Conservation (phyloP, 805 yeast species). For the Saturnispora gosingensis region DNA sequence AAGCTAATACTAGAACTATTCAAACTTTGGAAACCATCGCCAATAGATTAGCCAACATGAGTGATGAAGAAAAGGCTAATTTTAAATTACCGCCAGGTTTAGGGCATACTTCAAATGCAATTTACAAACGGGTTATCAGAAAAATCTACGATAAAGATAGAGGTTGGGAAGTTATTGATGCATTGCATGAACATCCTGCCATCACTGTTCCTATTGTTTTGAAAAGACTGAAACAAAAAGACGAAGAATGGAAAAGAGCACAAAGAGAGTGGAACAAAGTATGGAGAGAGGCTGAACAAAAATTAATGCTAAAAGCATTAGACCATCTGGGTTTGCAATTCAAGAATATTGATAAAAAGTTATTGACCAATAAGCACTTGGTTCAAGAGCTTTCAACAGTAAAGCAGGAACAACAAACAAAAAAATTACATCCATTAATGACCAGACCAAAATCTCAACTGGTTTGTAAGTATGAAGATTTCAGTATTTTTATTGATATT, state of each 20-base stretch:
- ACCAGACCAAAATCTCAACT: conserved; percentile 73
- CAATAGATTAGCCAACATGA: conserved; percentile 86
- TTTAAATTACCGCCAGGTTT: conserved; percentile 89
- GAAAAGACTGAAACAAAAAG: conserved; percentile 90
- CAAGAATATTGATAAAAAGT: conserved; percentile 92
- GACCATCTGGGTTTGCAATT: conserved; percentile 95
- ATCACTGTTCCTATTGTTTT: conserved; percentile 90
- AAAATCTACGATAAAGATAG: conserved; percentile 90
- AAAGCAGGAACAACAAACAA: conserved; percentile 83
- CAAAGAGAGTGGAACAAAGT: conserved; percentile 98
- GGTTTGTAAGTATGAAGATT: conserved; percentile 54
- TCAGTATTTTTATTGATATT: conserved; percentile 65
- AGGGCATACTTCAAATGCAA: conserved; percentile 85
- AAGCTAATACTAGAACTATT: conserved; percentile 86
- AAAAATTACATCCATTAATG: conserved; percentile 74
- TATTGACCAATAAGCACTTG: conserved; percentile 80
- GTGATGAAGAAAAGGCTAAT: conserved; percentile 66
- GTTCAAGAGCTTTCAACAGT: conserved; percentile 88
- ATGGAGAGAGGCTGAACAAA: conserved; percentile 97
- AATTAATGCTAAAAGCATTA: conserved; percentile 83
- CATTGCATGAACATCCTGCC: conserved; percentile 90
- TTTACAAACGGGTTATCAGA: conserved; percentile 86
- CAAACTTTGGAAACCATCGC: conserved; percentile 95
- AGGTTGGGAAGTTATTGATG: conserved; percentile 93
- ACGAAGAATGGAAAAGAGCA: conserved; percentile 97